Evolutionary conservation across 208 protist species (phyloP), one percentile per base, ranked within the genome.

Genomic region (Trypanosoma caninum): DNA sequence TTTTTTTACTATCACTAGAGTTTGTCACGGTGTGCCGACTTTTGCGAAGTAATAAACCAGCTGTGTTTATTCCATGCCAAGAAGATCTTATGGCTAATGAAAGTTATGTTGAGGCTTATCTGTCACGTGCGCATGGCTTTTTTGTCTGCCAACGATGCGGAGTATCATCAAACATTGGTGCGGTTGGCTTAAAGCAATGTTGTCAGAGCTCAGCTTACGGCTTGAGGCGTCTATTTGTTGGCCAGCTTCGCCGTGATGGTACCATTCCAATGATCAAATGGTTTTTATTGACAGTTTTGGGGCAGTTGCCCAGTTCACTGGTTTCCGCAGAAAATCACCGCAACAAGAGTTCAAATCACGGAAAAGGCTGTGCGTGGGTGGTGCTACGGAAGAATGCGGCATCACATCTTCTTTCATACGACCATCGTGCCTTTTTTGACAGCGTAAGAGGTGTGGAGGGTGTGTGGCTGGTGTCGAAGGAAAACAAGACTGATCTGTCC

Each of bases 291-390:
- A 68, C 60, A 35, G 81, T 91, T 51, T 72, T 87, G 14, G 61
- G 84, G 56, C 59, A 69, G 0, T 65, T 72, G 20, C 16, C 41
- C 6, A 66, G 69, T 20, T 56, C 78, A 25, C 58, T 91, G 10
- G 30, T 80, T 18, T 75, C 60, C 41, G 81, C 88, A 20, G 84
- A 91, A 56, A 91, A 91, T 50, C 80, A 82, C 58, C 78, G 74
- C 31, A 78, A 91, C 68, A 53, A 64, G 23, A 28, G 57, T 35
- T 87, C 82, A 9, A 59, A 71, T 30, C 65, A 70, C 28, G 84
- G 84, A n/a, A 87, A 88, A 61, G 84, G 84, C 22, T 91, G 84
- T 59, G 80, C 78, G 16, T 91, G 84, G 84, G 72, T 78, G 44
- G 81, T 67, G 1, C 52, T 91, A n/a, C 22, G 41, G 33, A 57